Evolutionary conservation across 805 yeast species (phyloP), one percentile per base, ranked within the genome.

Genomic region (Metschnikowia vanudenii): DNA sequence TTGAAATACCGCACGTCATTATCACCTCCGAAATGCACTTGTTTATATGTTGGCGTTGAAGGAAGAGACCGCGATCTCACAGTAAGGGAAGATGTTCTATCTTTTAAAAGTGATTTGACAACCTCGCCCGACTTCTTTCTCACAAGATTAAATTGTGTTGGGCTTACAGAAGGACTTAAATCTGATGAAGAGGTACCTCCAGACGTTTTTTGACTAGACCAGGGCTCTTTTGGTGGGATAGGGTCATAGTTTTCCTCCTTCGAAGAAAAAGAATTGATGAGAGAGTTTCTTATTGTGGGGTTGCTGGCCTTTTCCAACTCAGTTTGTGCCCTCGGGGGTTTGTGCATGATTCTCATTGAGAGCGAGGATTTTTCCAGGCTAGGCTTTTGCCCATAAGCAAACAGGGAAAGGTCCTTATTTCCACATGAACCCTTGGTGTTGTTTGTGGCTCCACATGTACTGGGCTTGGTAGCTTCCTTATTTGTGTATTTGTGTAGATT

Each of bases 1-100:
- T 80, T 76, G 61, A 88, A 90, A 63, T 85, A 87, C 47, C 85
- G 76, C 20, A 88, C 84, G 53, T 86, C 88, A 41, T 69, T 70
- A 28, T 73, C 79, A 36, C 80, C 75, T 40, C 86, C 90, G 61
- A 89, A 89, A 71, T 88, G 96, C 7, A 89, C 97, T 61, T 80
- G 85, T 54, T 80, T 75, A 60, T 77, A 77, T 2, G 81, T 78
- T 16, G 86, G 90, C 9, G 83, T 75, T 0, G 66, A 47, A 2
- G 77, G 77, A 30, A 72, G 61, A 14, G 74, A 68, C 43, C 60
- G 58, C 9, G 74, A 57, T 39, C 73, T 54, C 13, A 59, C 55
- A 31, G 56, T 57, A 16, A 42, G 17, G 14, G 49, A 43, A 40
- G 52, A 51, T 36, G 69, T 61, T 51, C 74, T 69, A 20, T 76